phyloP scores from a whole-genome alignment of 1,139 yeast genomes.

The Scheffersomyces stambukii region DNA sequence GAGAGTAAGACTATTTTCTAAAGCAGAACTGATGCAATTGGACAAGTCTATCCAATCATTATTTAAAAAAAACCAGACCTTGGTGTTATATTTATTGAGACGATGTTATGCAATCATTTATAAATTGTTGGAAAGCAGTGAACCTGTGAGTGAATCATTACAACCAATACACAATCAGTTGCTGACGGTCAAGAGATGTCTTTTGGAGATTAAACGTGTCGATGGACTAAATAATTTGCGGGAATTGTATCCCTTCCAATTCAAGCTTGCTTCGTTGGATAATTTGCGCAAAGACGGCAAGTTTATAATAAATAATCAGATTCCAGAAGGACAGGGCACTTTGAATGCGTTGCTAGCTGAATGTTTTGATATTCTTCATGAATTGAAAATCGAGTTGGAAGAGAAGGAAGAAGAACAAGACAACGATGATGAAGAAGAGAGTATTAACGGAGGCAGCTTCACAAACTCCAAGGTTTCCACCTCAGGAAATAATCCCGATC shows the following conservation, averaged over 20 bases:
- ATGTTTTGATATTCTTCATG: constrained; percentile 90
- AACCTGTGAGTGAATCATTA: constrained; percentile 90
- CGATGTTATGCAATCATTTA: constrained; percentile 88
- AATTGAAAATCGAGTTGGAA: constrained; percentile 82
- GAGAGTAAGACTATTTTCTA: constrained; percentile 37
- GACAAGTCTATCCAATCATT: constrained; percentile 7
- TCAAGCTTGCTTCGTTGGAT: constrained; percentile 87
- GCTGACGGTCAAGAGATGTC: constrained; percentile 83
- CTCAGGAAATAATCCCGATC: constrained; percentile 25
- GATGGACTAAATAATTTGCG: constrained; percentile 86
- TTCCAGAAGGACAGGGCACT: constrained; percentile 97
- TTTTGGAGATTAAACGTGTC: constrained; percentile 83
- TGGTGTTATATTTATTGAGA: constrained; percentile 73
- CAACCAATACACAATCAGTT: constrained; percentile 92
- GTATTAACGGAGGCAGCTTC: constrained; percentile 12
- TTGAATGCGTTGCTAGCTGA: constrained; percentile 86
- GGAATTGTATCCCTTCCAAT: constrained; percentile 91
- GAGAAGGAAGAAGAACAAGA: constrained; percentile 48
- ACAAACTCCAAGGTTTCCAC: constrained; percentile 12
- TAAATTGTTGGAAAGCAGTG: constrained; percentile 83
- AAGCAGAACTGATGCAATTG: constrained; percentile 3
- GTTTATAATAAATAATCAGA: constrained; percentile 78
- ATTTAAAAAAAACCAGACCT: constrained; percentile 50
- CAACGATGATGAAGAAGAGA: constrained; percentile 13
- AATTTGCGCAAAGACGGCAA: constrained; percentile 85